Evolutionary conservation across 805 yeast species (phyloP).

Genomic region (Debaryomyces maramus): DNA sequence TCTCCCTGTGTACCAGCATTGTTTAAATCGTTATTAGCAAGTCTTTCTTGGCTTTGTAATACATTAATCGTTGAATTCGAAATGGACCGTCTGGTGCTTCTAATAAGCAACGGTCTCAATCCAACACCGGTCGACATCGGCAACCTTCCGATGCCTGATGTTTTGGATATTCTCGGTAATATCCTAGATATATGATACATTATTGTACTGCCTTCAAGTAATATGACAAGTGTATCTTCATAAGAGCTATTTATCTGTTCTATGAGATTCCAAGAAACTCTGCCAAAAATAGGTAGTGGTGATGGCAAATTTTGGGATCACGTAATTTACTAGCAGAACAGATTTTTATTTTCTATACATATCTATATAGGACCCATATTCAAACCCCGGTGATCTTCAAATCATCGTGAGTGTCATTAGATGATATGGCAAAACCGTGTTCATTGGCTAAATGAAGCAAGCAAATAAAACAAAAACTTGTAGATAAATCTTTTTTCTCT

Average conservation of each 20-base stretch:
- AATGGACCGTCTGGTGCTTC: slow-evolving; percentile 12
- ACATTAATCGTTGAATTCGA: slow-evolving; percentile 28
- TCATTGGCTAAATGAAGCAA: slow-evolving; percentile 46
- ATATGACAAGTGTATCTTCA: too few species aligned
- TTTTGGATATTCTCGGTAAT: slow-evolving; percentile 4
- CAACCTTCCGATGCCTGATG: neutral
- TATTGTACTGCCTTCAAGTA: neutral
- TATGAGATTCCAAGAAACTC: neutral
- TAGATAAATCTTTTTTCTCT: slow-evolving; percentile 42
- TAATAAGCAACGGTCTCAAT: neutral
- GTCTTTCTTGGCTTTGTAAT: slow-evolving; percentile 61
- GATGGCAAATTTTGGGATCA: neutral
- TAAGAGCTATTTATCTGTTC: too few species aligned
- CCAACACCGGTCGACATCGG: neutral
- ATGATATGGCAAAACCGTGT: slow-evolving; percentile 35
- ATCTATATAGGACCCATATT: too few species aligned
- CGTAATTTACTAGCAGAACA: neutral
- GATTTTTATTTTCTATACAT: neutral
- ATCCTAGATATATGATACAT: slow-evolving; percentile 9
- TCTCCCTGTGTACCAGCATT: slow-evolving; percentile 78
- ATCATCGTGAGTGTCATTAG: slow-evolving; percentile 36
- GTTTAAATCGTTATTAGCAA: slow-evolving; percentile 74
- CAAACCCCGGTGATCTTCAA: slow-evolving; percentile 32
- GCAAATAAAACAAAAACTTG: slow-evolving; percentile 48
- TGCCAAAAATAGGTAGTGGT: neutral